These are phyloP conservation scores for Niebla homalea DNA, from an alignment of 495 filamentous ascomycete species.

Conservation along the genomic window DNA sequence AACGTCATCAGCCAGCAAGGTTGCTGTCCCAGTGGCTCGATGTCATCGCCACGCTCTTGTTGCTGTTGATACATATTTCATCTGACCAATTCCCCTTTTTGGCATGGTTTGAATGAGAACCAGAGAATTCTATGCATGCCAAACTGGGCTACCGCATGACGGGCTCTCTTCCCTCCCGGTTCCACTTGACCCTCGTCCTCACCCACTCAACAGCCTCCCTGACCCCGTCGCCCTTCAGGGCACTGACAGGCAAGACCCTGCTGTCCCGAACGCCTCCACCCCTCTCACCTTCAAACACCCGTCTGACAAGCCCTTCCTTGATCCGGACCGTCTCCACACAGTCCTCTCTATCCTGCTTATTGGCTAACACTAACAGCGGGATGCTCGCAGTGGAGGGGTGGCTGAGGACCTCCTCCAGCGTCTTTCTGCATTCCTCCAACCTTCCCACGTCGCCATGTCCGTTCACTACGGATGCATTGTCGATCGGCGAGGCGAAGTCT, in stretches of 20 bases:
- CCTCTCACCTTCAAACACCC: constrained; percentile 88
- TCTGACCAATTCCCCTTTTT: too few relatives aligned
- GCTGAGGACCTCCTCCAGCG: constrained; percentile 74
- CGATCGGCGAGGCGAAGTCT: constrained; percentile 20
- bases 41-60: too few relatives aligned
- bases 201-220: constrained; percentile 95
- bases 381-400: constrained; percentile 77
- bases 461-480: constrained; percentile 6
- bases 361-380: constrained; percentile 82
- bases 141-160: constrained; percentile 71
- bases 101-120: too few relatives aligned
- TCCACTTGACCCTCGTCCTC: constrained; percentile 82
- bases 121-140: too few relatives aligned
- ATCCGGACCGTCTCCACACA: constrained; percentile 94
- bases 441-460: constrained; percentile 31
- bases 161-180: constrained; percentile 80
- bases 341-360: constrained; percentile 96
- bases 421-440: constrained; percentile 75
- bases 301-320: constrained; percentile 88
- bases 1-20: too few relatives aligned
- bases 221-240: constrained; percentile 81
- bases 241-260: constrained; percentile 81
- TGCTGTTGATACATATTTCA: too few relatives aligned
- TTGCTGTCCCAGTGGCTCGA: too few relatives aligned
- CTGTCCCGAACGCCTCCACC: constrained; percentile 74